A percentile compares a stretch with the other conserved stretches of the same genome.
These are phyloP conservation scores for Fraxinus floribunda DNA, from an alignment of 305 asterid species.

Conservation along the genomic window DNA sequence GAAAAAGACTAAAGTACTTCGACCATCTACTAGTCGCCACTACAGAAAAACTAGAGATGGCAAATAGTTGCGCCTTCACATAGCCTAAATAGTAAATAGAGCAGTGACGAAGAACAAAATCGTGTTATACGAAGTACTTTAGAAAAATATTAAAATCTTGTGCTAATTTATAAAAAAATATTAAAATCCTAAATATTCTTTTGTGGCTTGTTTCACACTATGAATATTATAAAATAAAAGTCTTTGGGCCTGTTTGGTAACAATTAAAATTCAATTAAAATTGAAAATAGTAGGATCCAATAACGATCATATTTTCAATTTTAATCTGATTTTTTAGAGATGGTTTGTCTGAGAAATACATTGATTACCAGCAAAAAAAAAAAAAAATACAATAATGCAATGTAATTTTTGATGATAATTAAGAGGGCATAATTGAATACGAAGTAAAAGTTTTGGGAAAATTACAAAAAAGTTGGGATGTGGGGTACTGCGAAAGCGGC, in stretches of 20 bases:
- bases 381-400: background rate
- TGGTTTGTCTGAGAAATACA: too few relatives aligned
- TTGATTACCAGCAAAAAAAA: too few relatives aligned
- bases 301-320: too few relatives aligned
- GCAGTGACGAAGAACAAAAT: background rate
- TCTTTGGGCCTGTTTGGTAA: too few relatives aligned
- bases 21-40: background rate
- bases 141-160: too few relatives aligned
- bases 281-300: too few relatives aligned
- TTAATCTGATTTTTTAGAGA: too few relatives aligned
- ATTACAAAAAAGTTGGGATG: background rate
- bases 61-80: background rate
- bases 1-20: background rate
- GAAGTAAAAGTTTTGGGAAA: conserved; percentile 10
- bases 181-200: too few relatives aligned
- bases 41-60: background rate
- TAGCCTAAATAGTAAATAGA: background rate
- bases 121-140: background rate
- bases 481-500: background rate
- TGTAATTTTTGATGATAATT: background rate
- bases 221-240: too few relatives aligned
- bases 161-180: too few relatives aligned
- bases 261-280: too few relatives aligned
- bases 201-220: background rate
- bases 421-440: conserved; percentile 16